phyloP scores from a whole-genome alignment of 2,329 filamentous ascomycete species.

The Fusarium albidum region DNA sequence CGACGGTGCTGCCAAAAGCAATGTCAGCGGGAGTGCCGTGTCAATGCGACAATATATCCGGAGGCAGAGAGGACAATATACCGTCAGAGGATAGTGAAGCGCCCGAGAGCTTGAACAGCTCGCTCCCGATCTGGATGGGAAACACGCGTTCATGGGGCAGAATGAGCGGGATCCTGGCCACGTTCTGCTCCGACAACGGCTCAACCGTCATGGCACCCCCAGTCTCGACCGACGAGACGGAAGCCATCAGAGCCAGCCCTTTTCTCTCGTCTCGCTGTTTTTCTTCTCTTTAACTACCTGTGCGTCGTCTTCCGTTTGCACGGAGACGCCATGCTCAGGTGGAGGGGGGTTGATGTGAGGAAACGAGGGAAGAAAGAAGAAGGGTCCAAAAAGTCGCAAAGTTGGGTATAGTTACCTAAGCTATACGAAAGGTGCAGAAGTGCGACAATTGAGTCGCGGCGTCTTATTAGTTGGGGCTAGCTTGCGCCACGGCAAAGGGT shows the following conservation, averaged over 20 bases:
- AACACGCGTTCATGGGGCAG: constrained; percentile 78
- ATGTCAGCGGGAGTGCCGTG: constrained; percentile 19
- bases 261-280: not conserved
- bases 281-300: not conserved
- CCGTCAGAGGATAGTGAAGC: constrained; percentile 78
- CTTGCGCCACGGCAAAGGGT: constrained; percentile 35
- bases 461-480: constrained; percentile 3
- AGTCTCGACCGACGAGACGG: constrained; percentile 39
- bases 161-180: constrained; percentile 61
- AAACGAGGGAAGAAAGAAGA: constrained; percentile 4
- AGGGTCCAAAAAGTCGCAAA: not conserved
- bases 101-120: constrained; percentile 77
- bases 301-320: constrained; percentile 10
- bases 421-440: constrained; percentile 16
- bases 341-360: constrained; percentile 10
- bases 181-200: constrained; percentile 42
- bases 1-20: constrained; percentile 73
- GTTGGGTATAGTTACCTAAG: not conserved
- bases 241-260: constrained; percentile 36
- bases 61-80: constrained; percentile 48
- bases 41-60: not conserved
- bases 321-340: constrained; percentile 27
- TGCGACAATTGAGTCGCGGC: not conserved
- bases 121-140: constrained; percentile 76
- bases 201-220: constrained; percentile 34